These are phyloP conservation scores for Alternaria alternata DNA, from an alignment of 2,329 filamentous ascomycete genomes.

Conservation along the genomic window DNA sequence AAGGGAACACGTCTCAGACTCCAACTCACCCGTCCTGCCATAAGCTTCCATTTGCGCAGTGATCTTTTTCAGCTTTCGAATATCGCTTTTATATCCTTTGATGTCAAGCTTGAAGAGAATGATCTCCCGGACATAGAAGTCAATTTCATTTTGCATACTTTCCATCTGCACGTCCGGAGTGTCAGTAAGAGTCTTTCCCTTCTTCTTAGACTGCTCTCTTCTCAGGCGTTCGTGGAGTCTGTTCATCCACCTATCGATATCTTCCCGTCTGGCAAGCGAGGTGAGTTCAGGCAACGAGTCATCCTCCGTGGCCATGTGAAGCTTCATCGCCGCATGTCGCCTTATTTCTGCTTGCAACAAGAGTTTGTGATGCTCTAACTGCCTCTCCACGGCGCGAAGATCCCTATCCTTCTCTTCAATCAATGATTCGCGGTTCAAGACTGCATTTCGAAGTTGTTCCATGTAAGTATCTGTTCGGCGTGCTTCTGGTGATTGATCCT, in stretches of 20 bases:
- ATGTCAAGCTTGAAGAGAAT: constrained; percentile 60
- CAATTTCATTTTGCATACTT: constrained; percentile 51
- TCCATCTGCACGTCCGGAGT: constrained; percentile 29
- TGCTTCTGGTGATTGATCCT: constrained; percentile 37
- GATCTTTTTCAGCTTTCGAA: constrained; percentile 46
- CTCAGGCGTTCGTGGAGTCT: constrained; percentile 44
- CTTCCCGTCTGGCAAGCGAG: constrained; percentile 39
- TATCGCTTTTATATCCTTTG: constrained; percentile 55
- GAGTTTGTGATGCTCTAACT: constrained; percentile 52
- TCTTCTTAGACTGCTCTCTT: constrained; percentile 29
- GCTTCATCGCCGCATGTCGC: constrained; percentile 43
- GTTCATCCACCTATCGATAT: constrained; percentile 48
- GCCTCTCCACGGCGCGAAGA: constrained; percentile 40
- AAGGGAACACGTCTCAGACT: constrained; percentile 40
- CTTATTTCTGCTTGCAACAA: constrained; percentile 54
- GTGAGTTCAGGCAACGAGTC: constrained; percentile 41
- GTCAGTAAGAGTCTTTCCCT: background rate
- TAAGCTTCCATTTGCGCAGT: constrained; percentile 34
- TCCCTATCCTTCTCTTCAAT: constrained; percentile 45
- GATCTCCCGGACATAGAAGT: constrained; percentile 57
- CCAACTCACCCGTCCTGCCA: constrained; percentile 34
- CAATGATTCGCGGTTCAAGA: constrained; percentile 42
- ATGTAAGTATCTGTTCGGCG: constrained; percentile 39
- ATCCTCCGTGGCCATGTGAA: constrained; percentile 26
- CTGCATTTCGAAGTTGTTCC: constrained; percentile 37